Percentiles rank a stretch among this genome's conserved stretches.
Evolutionary conservation across 2,329 filamentous ascomycete species (phyloP).

Genomic region (Arthrobotrys iridis): DNA sequence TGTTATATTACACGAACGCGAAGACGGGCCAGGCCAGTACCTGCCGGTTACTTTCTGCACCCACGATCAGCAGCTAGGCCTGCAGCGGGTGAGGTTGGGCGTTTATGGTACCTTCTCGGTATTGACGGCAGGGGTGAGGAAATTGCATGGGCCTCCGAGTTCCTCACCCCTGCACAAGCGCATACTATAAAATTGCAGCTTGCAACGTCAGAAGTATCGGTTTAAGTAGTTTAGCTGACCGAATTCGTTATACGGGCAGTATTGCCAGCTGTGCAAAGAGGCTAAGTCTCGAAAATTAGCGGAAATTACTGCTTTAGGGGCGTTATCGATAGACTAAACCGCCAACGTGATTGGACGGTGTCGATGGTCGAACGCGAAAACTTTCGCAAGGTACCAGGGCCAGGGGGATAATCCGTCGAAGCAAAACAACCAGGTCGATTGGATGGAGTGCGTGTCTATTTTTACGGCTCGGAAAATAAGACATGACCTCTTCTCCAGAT

Average conservation of each 20-base stretch:
- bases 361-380: constrained; percentile 44
- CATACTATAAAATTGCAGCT: constrained; percentile 30
- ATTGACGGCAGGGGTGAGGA: constrained; percentile 38
- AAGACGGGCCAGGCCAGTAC: constrained; percentile 24
- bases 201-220: constrained; percentile 38
- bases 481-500: constrained; percentile 37
- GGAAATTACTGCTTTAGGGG: constrained; percentile 51
- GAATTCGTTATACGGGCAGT: constrained; percentile 30
- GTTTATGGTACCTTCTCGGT: constrained; percentile 47
- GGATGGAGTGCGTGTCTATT: constrained; percentile 35
- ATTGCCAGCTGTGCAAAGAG: constrained; percentile 26
- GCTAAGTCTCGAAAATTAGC: constrained; percentile 49
- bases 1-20: constrained; percentile 48
- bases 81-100: constrained; percentile 30
- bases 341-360: constrained; percentile 34
- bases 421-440: constrained; percentile 39
- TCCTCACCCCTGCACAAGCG: constrained; percentile 32
- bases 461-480: constrained; percentile 50
- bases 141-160: constrained; percentile 24
- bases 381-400: constrained; percentile 21
- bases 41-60: constrained; percentile 45
- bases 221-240: constrained; percentile 32
- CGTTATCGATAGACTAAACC: constrained; percentile 52
- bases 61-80: constrained; percentile 20
- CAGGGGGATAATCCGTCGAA: constrained; percentile 42